phyloP scores from a whole-genome alignment of 768 basidiomycete genomes.

The Kwoniella mangroviensis region DNA sequence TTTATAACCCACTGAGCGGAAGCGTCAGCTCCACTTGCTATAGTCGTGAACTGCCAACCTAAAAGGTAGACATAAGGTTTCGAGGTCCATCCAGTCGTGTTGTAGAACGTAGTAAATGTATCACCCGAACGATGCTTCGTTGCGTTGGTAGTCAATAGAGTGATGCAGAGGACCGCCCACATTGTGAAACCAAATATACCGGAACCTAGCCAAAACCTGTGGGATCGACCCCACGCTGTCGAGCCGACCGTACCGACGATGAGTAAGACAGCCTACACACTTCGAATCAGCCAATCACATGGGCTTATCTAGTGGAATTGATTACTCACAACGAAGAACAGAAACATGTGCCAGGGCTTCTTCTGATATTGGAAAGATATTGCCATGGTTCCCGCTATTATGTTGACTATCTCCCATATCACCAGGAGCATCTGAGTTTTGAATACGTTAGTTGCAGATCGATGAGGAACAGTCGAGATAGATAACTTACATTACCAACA shows the following conservation, averaged over 20 bases:
- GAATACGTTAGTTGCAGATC: too few species aligned
- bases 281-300: not conserved
- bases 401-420: constrained; percentile 47
- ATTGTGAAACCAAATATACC: constrained; percentile 40
- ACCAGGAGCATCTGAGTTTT: constrained; percentile 54
- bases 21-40: constrained; percentile 59
- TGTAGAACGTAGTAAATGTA: constrained; percentile 31
- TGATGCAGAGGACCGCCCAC: constrained; percentile 50
- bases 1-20: constrained; percentile 55
- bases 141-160: constrained; percentile 22
- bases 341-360: constrained; percentile 45
- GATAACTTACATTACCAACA: constrained; percentile 45
- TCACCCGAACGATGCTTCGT: constrained; percentile 17
- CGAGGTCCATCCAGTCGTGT: constrained; percentile 46
- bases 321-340: constrained; percentile 50
- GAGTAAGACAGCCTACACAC: constrained; percentile 35
- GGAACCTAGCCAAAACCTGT: constrained; percentile 50
- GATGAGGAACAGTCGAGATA: not conserved
- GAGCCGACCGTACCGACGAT: constrained; percentile 44
- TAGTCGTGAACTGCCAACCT: constrained; percentile 57
- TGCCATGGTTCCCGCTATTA: constrained; percentile 49
- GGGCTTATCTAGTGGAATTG: not conserved
- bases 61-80: constrained; percentile 58
- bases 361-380: constrained; percentile 42
- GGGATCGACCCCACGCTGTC: constrained; percentile 53